Base-by-base conservation (phyloP, 352 stramenopile species). In the Phytopythium delawarense region DNA sequence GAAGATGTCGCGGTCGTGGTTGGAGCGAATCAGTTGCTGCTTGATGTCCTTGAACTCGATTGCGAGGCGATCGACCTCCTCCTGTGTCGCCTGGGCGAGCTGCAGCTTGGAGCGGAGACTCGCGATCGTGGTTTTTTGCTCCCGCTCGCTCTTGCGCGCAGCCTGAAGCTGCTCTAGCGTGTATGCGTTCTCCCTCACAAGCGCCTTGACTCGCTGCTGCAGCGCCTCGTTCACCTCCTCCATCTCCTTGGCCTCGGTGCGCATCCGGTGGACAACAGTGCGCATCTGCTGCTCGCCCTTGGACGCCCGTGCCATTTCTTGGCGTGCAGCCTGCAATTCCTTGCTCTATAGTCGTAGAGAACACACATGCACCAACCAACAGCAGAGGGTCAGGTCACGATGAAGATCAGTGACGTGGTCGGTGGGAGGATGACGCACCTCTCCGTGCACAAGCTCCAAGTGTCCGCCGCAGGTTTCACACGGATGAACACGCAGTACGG, bases 221-320 rank as follows among this genome's bases (percentile, higher is more conserved):
- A 93, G 64, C 15, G 81, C 81, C 2, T 91, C 84, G 58, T 87
- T 81, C 39, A 91, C 68, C 59, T 90, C 84, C 34, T 87, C 79
- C 64, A 86, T 75, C 55, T 90, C 81, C 34, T 89, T 88, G 4
- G 79, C 78, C 64, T 93, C 84, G 7, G 69, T 79, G 18, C 73
- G 74, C 58, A 91, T 70, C 9, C 79, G 76, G n/a, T 89, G 78
- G 35, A 91, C 80, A 23, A 88, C 64, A 0, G 51, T 73, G 54
- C 73, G 74, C 80, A 91, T 91, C 48, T 93, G 76, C 45, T 88
- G 75, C 53, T 92, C 81, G 15, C 76, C 76, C 57, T 91, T 94
- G n/a, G 73, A 67, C 2, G 82, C 84, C 20, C 75, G 72, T 59
- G 46, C 60, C 74, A 88, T 89, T 61, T 91, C 81, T 58, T 86